Evolutionary conservation across 2,329 filamentous ascomycete genomes (phyloP).

Genomic region (Aspergillus persii): DNA sequence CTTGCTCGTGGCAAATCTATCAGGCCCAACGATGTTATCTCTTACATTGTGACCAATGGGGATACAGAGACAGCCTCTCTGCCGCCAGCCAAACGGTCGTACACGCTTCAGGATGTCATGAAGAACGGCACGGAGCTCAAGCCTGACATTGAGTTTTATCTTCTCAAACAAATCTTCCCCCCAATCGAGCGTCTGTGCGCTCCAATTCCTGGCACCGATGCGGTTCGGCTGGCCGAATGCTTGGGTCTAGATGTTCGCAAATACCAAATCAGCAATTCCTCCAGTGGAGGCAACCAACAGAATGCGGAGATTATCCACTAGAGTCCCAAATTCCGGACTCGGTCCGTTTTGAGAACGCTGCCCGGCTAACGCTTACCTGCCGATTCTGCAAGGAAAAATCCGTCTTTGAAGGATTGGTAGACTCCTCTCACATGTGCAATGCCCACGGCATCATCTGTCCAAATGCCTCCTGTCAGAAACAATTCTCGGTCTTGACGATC

Average conservation of each 20-base stretch:
- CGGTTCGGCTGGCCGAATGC: constrained; percentile 85
- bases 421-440: constrained; percentile 60
- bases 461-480: constrained; percentile 58
- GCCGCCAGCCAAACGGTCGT: constrained; percentile 79
- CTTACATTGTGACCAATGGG: constrained; percentile 81
- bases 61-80: constrained; percentile 61
- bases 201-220: constrained; percentile 90
- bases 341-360: constrained; percentile 80
- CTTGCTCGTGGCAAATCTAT: constrained; percentile 82
- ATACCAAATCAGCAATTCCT: constrained; percentile 67
- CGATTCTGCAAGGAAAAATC: constrained; percentile 71
- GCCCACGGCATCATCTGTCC: constrained; percentile 74
- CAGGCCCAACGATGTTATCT: constrained; percentile 92
- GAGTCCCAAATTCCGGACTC: constrained; percentile 93
- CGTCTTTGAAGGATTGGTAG: constrained; percentile 72
- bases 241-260: constrained; percentile 87
- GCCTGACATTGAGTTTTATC: constrained; percentile 95
- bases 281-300: constrained; percentile 51
- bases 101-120: constrained; percentile 78
- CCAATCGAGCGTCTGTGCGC: constrained; percentile 97
- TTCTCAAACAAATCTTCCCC: constrained; percentile 97
- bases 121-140: constrained; percentile 72
- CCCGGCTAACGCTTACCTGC: constrained; percentile 74
- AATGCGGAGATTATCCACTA: constrained; percentile 76
- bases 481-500: constrained; percentile 69